phyloP scores from a whole-genome alignment of 208 protist genomes.

The Acanthamoeba healyi region DNA sequence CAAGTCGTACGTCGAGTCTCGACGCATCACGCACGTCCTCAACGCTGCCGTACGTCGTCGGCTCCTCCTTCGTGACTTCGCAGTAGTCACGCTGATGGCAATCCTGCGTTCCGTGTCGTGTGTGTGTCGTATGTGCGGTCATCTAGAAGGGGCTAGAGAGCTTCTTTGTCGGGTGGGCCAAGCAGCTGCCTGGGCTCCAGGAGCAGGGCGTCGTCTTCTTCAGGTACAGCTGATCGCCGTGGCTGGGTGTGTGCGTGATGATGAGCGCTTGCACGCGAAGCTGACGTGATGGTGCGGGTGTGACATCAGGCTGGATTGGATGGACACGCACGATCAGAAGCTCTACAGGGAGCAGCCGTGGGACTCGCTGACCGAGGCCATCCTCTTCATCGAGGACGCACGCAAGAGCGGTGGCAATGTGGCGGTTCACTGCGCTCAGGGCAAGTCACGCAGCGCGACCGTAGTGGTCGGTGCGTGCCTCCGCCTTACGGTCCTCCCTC shows the following conservation, averaged over 20 bases:
- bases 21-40: slow-evolving; percentile 46
- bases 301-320: slow-evolving; percentile 4
- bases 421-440: slow-evolving; percentile 33
- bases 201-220: slow-evolving; percentile 6
- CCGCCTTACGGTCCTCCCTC: background rate
- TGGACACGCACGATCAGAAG: slow-evolving; percentile 25
- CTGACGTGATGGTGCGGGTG: background rate
- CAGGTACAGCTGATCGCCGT: too few species aligned
- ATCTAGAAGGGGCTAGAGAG: slow-evolving; percentile 4
- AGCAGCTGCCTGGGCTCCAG: background rate
- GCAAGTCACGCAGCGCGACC: background rate
- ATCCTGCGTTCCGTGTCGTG: too few species aligned
- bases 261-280: too few species aligned
- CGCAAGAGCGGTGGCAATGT: slow-evolving; percentile 4
- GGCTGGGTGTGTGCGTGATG: too few species aligned
- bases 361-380: background rate
- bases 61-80: too few species aligned
- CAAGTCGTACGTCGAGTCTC: background rate
- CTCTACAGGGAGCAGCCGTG: background rate
- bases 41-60: slow-evolving; percentile 28
- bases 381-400: slow-evolving; percentile 54
- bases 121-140: too few species aligned
- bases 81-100: too few species aligned
- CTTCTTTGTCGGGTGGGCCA: slow-evolving; percentile 59
- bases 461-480: background rate